phyloP scores from a whole-genome alignment of 2,329 filamentous ascomycete genomes.

The Neonectria punicea region DNA sequence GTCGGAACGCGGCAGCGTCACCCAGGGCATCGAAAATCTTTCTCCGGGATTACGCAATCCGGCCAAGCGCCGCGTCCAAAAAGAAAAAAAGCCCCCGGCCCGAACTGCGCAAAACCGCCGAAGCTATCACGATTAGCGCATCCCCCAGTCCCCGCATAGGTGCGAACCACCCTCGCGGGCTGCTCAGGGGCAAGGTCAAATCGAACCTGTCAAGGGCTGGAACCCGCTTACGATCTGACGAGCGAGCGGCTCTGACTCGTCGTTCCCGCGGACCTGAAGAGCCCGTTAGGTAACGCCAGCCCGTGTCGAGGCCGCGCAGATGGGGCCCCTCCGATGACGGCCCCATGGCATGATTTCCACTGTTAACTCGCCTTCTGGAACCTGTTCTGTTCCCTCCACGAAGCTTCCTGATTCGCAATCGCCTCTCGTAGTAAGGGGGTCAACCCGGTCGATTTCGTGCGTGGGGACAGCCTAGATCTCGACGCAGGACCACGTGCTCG shows the following conservation, averaged over 20 bases:
- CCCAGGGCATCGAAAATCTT: not conserved
- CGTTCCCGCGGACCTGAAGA: not conserved
- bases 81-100: not conserved
- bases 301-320: not conserved
- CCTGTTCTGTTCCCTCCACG: not conserved
- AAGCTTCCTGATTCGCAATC: slow-evolving; percentile 1
- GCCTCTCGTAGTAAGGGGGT: not conserved
- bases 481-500: not conserved
- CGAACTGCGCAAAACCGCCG: not conserved
- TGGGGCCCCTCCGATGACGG: not conserved
- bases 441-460: not conserved
- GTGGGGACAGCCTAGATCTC: not conserved
- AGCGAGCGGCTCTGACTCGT: not conserved
- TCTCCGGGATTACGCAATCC: not conserved
- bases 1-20: not conserved
- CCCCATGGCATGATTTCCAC: not conserved
- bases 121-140: not conserved
- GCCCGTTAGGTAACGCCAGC: not conserved
- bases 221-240: not conserved
- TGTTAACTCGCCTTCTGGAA: not conserved
- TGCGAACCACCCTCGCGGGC: not conserved
- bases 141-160: not conserved
- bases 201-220: not conserved
- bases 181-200: not conserved
- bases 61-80: not conserved